Base-by-base conservation (phyloP, 176 grass and related monocot genomes). In the Oryza glumipatula region DNA sequence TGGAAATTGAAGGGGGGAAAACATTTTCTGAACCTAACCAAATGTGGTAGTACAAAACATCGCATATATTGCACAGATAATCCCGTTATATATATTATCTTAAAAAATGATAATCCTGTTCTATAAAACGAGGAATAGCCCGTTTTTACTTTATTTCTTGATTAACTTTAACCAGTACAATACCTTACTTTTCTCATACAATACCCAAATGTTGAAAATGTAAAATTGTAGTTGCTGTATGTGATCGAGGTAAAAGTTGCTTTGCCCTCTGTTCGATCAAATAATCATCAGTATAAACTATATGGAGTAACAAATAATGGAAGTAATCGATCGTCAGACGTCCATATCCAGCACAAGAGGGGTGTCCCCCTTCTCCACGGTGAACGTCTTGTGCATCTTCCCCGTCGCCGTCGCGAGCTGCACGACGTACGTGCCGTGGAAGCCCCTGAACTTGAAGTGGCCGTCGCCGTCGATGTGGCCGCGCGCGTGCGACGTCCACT, bases 301-400 rank as follows among this genome's bases (percentile, higher is more conserved):
- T 41, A 8, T 41, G 7, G 36, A 38, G 36, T 51, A 76, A 39
- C 0, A 21, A 16, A 28, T 19, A 64, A 9, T 30, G 36, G 17
- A 14, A n/a, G 35, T 17, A 46, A 17, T 14, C 26, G 80, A 17
- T 14, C 26, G 80, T 86, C 84, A 90, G 32, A 83, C 65, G 32
- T 88, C 63, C 86, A 95, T 91, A n/a, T 89, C 81, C 1, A 95
- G 72, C 7, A 87, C 86, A 15, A 91, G 76, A 28, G 90, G 83
- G 0, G 86, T 90, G 82, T 93, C 94, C 70, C 94, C 94, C 45
- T 95, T 93, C 13, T 93, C 91, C 1, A 95, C 91, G n/a, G 86
- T 83, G 73, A 95, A 95, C 22, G 76, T 79, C 65, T 64, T 78
- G 61, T 79, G 75, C 76, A 90, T 84, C 60, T 82, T 77, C 77